Conservation (phyloP, 2,329 filamentous ascomycete genomes). For the Alternaria metachromatica region DNA sequence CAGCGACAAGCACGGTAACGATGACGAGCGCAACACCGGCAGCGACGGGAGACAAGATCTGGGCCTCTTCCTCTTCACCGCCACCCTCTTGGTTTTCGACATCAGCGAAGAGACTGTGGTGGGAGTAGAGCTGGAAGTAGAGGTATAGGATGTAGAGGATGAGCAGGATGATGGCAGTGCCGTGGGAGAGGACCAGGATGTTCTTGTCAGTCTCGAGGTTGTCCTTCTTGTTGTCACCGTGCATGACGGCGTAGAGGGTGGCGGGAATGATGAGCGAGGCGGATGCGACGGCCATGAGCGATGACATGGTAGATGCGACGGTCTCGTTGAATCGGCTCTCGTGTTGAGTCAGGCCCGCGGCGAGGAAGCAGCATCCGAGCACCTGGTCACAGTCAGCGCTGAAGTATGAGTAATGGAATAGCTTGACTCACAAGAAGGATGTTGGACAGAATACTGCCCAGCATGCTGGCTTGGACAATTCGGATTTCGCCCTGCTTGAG, state of each 20-base stretch:
- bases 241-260: conserved; percentile 59
- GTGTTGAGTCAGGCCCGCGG: conserved; percentile 54
- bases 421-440: conserved; percentile 70
- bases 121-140: conserved; percentile 61
- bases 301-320: conserved; percentile 78
- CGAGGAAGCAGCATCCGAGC: conserved; percentile 61
- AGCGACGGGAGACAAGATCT: conserved; percentile 54
- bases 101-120: conserved; percentile 57
- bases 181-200: conserved; percentile 59
- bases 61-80: conserved; percentile 43
- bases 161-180: conserved; percentile 61
- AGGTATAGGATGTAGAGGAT: conserved; percentile 62
- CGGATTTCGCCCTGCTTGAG: conserved; percentile 85
- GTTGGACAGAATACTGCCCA: conserved; percentile 94
- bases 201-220: conserved; percentile 54
- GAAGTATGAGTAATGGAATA: conserved; percentile 23
- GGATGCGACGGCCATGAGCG: conserved; percentile 63
- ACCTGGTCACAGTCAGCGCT: conserved; percentile 60
- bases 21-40: conserved; percentile 56
- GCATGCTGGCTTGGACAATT: conserved; percentile 97
- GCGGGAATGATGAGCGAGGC: conserved; percentile 62
- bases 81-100: conserved; percentile 41
- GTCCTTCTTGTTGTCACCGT: conserved; percentile 41
- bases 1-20: conserved; percentile 57
- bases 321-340: conserved; percentile 70